A percentile compares a stretch with the other conserved stretches of the same genome.
These are phyloP conservation scores for Fusarium sp. DNA, from an alignment of 2,329 filamentous ascomycete genomes.

Conservation along the genomic window DNA sequence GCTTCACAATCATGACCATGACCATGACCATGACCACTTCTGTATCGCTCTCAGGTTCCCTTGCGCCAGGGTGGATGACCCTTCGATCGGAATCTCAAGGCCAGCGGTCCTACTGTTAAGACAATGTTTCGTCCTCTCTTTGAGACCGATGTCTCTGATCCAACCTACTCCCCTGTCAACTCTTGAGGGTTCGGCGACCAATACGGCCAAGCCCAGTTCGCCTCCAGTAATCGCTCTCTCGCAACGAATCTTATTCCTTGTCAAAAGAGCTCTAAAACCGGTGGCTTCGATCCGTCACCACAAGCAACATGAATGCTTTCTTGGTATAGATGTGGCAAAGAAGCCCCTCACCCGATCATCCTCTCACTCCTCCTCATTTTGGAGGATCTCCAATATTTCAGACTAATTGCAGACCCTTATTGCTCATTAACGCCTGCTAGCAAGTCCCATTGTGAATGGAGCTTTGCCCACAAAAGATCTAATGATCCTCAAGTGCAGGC, in stretches of 20 bases:
- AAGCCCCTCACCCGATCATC: not conserved
- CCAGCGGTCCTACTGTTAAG: not conserved
- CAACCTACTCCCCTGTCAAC: conserved; percentile 27
- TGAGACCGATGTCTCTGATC: conserved; percentile 3
- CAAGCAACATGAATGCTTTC: conserved; percentile 18
- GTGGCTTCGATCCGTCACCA: conserved; percentile 11
- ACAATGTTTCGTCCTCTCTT: conserved; percentile 9
- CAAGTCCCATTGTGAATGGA: conserved; percentile 13
- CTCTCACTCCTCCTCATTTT: not conserved
- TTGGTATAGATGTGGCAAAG: conserved; percentile 16
- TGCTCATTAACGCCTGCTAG: conserved; percentile 1
- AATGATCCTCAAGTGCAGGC: conserved; percentile 1
- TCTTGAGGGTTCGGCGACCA: conserved; percentile 5
- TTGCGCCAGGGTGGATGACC: conserved; percentile 4
- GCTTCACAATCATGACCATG: not conserved
- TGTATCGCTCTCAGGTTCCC: not conserved
- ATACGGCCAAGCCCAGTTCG: conserved; percentile 23
- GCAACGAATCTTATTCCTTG: conserved; percentile 10
- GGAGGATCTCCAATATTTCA: not conserved
- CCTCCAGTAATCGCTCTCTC: not conserved
- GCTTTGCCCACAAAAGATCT: conserved; percentile 2
- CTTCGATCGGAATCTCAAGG: conserved; percentile 11
- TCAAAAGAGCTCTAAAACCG: conserved; percentile 15
- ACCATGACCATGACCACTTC: not conserved
- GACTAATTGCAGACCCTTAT: not conserved